phyloP scores from a whole-genome alignment of 2,329 filamentous ascomycete species.

The Epicoccum nigrum region DNA sequence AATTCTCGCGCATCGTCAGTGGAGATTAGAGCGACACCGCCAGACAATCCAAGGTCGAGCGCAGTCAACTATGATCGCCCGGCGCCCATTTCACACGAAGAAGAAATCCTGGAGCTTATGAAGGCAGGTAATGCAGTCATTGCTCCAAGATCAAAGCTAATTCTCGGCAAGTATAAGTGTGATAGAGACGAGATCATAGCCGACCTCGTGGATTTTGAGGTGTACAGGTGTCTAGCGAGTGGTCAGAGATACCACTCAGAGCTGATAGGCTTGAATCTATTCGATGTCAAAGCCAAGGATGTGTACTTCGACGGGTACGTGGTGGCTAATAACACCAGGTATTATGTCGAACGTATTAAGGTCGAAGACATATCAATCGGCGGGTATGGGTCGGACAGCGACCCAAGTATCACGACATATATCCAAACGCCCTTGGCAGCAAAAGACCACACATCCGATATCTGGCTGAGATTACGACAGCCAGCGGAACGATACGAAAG shows the following conservation, averaged over 20 bases:
- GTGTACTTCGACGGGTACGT: conserved; percentile 49
- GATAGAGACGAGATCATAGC: conserved; percentile 17
- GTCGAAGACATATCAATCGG: conserved; percentile 69
- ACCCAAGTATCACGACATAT: conserved; percentile 65
- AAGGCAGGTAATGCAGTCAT: conserved; percentile 10
- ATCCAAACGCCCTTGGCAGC: conserved; percentile 59
- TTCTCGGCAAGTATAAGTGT: too few relatives aligned
- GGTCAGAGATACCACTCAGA: conserved; percentile 16
- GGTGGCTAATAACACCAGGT: conserved; percentile 48
- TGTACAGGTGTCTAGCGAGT: conserved; percentile 24
- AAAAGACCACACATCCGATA: conserved; percentile 33
- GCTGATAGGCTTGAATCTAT: conserved; percentile 26
- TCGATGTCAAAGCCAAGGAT: conserved; percentile 24
- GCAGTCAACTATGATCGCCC: conserved; percentile 19
- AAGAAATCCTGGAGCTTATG: conserved; percentile 8
- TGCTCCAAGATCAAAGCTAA: too few relatives aligned
- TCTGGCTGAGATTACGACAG: conserved; percentile 68
- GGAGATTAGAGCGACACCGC: background rate
- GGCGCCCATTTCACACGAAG: conserved; percentile 12
- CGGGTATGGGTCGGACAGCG: conserved; percentile 63
- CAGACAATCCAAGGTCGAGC: conserved; percentile 22
- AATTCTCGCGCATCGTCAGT: too few relatives aligned
- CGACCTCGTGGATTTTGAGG: conserved; percentile 34
- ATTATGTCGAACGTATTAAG: conserved; percentile 62
- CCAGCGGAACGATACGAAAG: conserved; percentile 67